Evolutionary conservation across 495 filamentous ascomycete genomes (phyloP), one percentile per base, ranked within the genome.

Genomic region (Xylona heveae): DNA sequence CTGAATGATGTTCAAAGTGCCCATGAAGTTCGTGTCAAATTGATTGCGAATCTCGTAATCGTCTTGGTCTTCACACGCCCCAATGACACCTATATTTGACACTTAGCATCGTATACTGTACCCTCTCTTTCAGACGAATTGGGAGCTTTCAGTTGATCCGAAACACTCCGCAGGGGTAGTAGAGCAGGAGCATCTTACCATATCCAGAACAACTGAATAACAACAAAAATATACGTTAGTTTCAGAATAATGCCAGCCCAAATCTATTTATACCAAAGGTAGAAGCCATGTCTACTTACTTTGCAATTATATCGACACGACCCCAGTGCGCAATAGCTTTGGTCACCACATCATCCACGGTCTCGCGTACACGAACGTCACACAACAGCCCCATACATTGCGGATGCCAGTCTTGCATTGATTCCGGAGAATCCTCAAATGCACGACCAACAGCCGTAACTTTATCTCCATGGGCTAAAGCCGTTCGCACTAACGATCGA

Each of bases 1-100:
- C 50, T 92, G 80, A 37, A 94, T 75, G 43, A 97, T 95, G 48
- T 94, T 75, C 38, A 94, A 47, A 0, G 81, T 85, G 33, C 88
- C 88, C 52, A 83, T 81, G 56, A 92, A 90, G 49, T 97, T 97
- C 19, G 83, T 94, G 53, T 85, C 78, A 53, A 95, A 94, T 50
- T 95, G 85, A 47, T 85, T 88, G 38, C 81, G 75, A 39, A 97
- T 73, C 42, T 95, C 85, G 49, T 78, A 73, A 43, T 88, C 80
- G 53, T 91, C 81, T 53, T 95, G 88, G 55, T 94, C 88, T 54
- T 97, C 88, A 54, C 82, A 93, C 2, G 85, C 75, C 19, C 80
- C 85, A 41, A 95, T 91, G 21, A 97, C 80, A 30, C 85, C 88
- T 20, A 22, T 13, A 14, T 20, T n/a, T n/a, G n/a, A n/a, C n/a